Conservation (phyloP, 2,329 filamentous ascomycete genomes). For the Penicillium polonicum region DNA sequence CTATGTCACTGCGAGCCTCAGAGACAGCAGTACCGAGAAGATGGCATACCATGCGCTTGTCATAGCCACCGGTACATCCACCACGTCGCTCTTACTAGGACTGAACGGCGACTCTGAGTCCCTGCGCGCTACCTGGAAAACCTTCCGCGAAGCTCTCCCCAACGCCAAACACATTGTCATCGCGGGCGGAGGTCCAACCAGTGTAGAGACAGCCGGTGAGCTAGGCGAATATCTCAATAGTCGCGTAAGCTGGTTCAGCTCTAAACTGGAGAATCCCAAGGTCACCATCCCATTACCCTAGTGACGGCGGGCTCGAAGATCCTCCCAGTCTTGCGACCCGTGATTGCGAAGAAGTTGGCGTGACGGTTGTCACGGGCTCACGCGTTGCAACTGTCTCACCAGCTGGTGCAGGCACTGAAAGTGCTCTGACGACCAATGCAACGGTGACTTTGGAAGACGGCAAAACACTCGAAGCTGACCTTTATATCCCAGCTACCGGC, state of each 20-base stretch:
- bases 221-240: conserved; percentile 55
- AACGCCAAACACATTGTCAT: conserved; percentile 47
- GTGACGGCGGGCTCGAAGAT: conserved; percentile 41
- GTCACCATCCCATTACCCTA: conserved; percentile 49
- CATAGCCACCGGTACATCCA: conserved; percentile 51
- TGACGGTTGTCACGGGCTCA: conserved; percentile 47
- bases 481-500: conserved; percentile 52
- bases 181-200: conserved; percentile 29
- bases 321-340: conserved; percentile 42
- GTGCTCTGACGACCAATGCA: conserved; percentile 27
- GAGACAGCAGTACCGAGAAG: conserved; percentile 1
- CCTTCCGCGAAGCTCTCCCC: conserved; percentile 44
- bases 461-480: conserved; percentile 41
- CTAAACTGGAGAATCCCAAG: conserved; percentile 27
- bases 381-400: conserved; percentile 39
- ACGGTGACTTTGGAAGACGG: conserved; percentile 45
- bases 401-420: conserved; percentile 27
- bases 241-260: conserved; percentile 39
- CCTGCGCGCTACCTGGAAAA: conserved; percentile 38
- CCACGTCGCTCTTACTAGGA: conserved; percentile 47
- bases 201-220: conserved; percentile 52
- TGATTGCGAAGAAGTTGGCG: conserved; percentile 41
- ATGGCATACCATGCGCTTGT: conserved; percentile 48
- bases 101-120: conserved; percentile 37
- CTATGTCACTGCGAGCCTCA: conserved; percentile 31